phyloP scores from a whole-genome alignment of 257 asterid species.

The Forsythia viridissima region DNA sequence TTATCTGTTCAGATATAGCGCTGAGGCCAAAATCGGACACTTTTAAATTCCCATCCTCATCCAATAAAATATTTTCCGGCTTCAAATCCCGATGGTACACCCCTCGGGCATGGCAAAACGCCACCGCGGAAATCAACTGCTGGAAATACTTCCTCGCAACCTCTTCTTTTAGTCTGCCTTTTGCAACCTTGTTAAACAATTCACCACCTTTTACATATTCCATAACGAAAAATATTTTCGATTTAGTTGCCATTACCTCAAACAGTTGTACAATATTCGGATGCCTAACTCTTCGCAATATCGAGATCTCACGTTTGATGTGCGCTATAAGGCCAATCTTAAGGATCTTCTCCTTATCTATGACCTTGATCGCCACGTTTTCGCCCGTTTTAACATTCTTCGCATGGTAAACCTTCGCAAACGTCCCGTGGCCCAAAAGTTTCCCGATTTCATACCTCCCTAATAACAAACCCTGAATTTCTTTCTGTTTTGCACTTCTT shows the following conservation, averaged over 20 bases:
- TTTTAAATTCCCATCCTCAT: slow-evolving; percentile 80
- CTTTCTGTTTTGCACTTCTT: slow-evolving; percentile 33
- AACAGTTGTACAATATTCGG: slow-evolving; percentile 88
- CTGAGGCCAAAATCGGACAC: slow-evolving; percentile 93
- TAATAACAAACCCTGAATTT: slow-evolving; percentile 55
- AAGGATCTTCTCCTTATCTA: slow-evolving; percentile 83
- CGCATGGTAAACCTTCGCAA: slow-evolving; percentile 91
- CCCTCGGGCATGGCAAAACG: slow-evolving; percentile 95
- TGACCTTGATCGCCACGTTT: slow-evolving; percentile 78
- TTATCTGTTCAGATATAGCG: slow-evolving; percentile 87
- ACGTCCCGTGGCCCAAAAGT: slow-evolving; percentile 83
- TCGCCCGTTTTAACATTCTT: slow-evolving; percentile 70
- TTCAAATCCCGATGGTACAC: slow-evolving; percentile 91
- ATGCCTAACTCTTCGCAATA: slow-evolving; percentile 83
- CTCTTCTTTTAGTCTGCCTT: slow-evolving; percentile 87
- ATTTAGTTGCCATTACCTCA: slow-evolving; percentile 94
- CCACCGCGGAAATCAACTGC: slow-evolving; percentile 80
- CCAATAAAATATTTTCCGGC: slow-evolving; percentile 79
- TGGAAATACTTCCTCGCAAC: slow-evolving; percentile 77
- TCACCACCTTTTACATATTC: slow-evolving; percentile 93
- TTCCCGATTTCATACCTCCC: slow-evolving; percentile 77
- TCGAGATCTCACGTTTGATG: slow-evolving; percentile 93
- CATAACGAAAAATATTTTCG: slow-evolving; percentile 87
- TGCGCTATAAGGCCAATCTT: slow-evolving; percentile 76
- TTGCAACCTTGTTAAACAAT: slow-evolving; percentile 84